Evolutionary conservation across 306 rosid species (phyloP), one percentile per base, ranked within the genome.

Genomic region (Rosa multiflora): DNA sequence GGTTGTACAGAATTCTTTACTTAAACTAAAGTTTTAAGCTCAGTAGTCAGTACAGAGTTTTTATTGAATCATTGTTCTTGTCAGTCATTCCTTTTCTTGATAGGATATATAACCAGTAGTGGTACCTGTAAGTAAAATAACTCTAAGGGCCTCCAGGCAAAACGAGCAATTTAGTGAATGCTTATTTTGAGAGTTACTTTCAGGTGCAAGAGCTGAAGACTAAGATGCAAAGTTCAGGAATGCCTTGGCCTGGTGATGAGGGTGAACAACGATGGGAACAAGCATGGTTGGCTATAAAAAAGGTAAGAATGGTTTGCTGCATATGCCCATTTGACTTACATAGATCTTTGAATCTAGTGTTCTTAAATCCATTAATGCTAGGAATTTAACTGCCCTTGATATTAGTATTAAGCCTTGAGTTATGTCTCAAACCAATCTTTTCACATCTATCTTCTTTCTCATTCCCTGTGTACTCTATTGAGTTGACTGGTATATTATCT

Each of bases 161-260:
- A 26, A 26, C 26, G 26, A 26, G 26, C 26, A 26, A 26, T 26
- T 26, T 26, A 26, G 77, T 55, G 15, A 52, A 73, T 77, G 76
- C 78, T 84, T 75, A 76, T 67, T 71, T 7, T 67, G 67, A 66
- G 70, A 20, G 35, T 66, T 85, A 26, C 55, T 78, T 86, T 83
- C 89, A 95, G 99, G 94, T 93, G 62, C 90, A 86, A 83, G 98
- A 95, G 84, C 88, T 95, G 86, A 88, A 87, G 87, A 84, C 82
- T 56, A 95, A 69, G 80, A 93, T 95, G 98, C 82, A 87, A 87
- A 74, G 93, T 89, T 95, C 98, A 59, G 99, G 93, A 78, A 91
- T 95, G 99, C 99, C 99, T 73, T 95, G 99, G 99, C 99, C 99
- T 1, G 98, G 99, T 75, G 99, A 95, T 88, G 99, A 95, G 85